Base-by-base conservation (phyloP, 257 asterid species). In the Solanum rostratum region DNA sequence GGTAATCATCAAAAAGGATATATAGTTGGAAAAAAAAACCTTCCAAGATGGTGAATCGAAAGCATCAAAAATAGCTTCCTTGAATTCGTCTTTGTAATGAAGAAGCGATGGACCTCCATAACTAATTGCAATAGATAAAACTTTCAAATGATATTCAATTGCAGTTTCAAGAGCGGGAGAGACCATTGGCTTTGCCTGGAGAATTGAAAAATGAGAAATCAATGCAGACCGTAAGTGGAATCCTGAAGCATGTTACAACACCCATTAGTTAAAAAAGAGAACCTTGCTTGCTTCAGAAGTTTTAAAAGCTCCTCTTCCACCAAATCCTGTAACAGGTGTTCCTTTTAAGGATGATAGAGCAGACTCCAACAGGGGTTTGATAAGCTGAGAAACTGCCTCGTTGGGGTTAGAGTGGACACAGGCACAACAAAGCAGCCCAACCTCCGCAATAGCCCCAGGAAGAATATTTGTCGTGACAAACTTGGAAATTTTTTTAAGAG, bases 381-480 rank as follows among this genome's bases (percentile, higher is more conserved):
- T 87, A 57, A 97, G 94, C 86, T 92, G 95, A 91, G 85, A 85
- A 84, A 91, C 94, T 79, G 99, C 97, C 90, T 95, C 98, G 76
- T 91, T 88, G 69, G 99, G 98, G 85, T 94, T 97, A 85, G 98
- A 87, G 90, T 95, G 97, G 86, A 97, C 94, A 88, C 98, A 97
- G 65, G 99, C 99, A 91, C 98, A 92, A 89, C 99, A 95, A 84
- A 95, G 98, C 88, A 95, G 88, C 86, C 98, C 99, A 81, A 97
- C 97, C 90, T 97, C 99, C 41, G 97, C 97, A 90, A 95, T 93
- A 45, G 99, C 99, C 88, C 99, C 99, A 82, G 98, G 98, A 90
- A 97, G 98, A 90, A 97, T 94, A 92, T 93, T 97, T 85, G 96
- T 86, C 10, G 89, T 91, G 89, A 94, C 98, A 88, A 97, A 97